phyloP scores from a whole-genome alignment of 2,329 filamentous ascomycete genomes.

The Fusarium subtropicale region DNA sequence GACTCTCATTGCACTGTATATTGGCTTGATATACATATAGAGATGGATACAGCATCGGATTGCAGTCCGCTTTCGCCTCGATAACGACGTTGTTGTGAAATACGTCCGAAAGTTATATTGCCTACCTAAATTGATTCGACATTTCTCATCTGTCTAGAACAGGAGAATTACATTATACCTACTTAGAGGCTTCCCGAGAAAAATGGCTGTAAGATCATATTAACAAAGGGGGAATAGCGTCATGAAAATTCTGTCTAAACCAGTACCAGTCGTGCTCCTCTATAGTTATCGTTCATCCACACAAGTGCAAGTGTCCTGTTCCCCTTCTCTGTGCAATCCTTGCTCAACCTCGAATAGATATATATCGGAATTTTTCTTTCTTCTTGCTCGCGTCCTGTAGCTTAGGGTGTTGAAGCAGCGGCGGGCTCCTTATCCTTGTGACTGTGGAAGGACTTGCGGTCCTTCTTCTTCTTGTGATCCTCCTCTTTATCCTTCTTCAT shows the following conservation, averaged over 20 bases:
- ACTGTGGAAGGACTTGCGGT: slow-evolving; percentile 54
- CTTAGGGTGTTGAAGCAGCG: slow-evolving; percentile 5
- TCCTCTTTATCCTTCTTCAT: slow-evolving; percentile 83
- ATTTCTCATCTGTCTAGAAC: neutral
- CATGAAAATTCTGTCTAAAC: slow-evolving; percentile 48
- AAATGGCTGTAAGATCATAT: slow-evolving; percentile 21
- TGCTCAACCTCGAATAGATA: neutral
- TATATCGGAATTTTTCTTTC: neutral
- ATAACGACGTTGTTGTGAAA: neutral
- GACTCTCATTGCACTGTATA: neutral
- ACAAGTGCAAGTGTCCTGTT: slow-evolving; percentile 5
- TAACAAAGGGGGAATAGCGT: slow-evolving; percentile 38
- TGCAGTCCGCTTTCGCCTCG: too few species aligned
- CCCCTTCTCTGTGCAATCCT: neutral
- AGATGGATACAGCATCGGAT: neutral
- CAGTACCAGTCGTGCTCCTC: slow-evolving; percentile 40
- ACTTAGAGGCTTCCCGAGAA: neutral
- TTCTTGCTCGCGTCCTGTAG: neutral
- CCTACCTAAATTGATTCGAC: neutral
- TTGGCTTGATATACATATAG: neutral
- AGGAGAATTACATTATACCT: neutral
- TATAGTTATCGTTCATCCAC: slow-evolving; percentile 18
- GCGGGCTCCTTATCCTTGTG: slow-evolving; percentile 30
- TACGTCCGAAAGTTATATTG: neutral
- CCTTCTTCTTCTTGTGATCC: slow-evolving; percentile 72